Evolutionary conservation across 2,329 filamentous ascomycete species (phyloP), one percentile per base, ranked within the genome.

Genomic region (Stachybotrys chlorohalonatus): DNA sequence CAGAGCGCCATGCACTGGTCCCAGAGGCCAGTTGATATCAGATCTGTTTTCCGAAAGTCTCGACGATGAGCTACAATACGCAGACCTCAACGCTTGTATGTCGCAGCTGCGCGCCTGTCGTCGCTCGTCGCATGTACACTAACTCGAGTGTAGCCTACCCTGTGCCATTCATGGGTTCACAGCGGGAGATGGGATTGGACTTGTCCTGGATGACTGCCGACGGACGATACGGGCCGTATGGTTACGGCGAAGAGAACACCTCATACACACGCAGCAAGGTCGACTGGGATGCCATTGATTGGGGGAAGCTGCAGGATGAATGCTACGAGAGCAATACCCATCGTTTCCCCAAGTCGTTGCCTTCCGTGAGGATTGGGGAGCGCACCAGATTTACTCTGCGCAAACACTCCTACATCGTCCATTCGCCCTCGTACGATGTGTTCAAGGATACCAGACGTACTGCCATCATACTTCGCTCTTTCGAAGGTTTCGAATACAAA

Each of bases 401-500:
- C 47, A 53, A 60, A 36, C 48, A 63, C 49, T 52, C 52, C 6
- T 11, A 31, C 2, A 36, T 54, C 11, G 9, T 48, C 39, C 36
- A 32, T 17, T 50, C 54, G 24, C 61, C 61, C 30, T 56, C 61
- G 11, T 68, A 65, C 66, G 59, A 68, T 54, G 62, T 63, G 31
- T 66, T 66, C 49, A 58, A 64, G 30, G 32, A 54, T 17, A 64
- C 65, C 7, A 54, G 63, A 31, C 60, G 65, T 1, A 68, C 67
- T 5, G 60, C 56, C 15, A n/a, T 60, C 42, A 56, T 62, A 11
- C 30, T 62, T 45, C 65, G 66, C 47, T 52, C 62, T 6, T 69
- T 59, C 58, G 56, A 61, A 57, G 78, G 76, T 54, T 85, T 82
- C 62, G 58, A 79, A 8, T 87, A 84, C 68, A 80, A 79, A 36